Base-by-base conservation (phyloP, 441 rosid genomes). In the Manihot esculenta region DNA sequence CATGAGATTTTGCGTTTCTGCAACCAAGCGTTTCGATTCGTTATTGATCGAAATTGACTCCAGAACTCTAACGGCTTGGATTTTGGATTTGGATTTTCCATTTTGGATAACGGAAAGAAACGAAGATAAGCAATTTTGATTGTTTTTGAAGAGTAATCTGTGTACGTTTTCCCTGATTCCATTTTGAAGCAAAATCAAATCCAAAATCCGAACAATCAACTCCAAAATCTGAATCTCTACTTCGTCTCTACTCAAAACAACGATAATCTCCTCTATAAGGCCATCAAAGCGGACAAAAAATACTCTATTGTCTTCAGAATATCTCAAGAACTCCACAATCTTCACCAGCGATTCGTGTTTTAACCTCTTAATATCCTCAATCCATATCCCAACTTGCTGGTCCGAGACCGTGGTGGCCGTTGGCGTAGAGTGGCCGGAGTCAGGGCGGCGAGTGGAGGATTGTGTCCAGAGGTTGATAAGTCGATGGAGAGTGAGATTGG, bases 401-500 rank as follows among this genome's bases (percentile, higher is more conserved):
- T 79, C 9, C 66, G 86, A 80, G 33, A 66, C 62, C 0, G 48
- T 15, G n/a, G 55, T 10, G 0, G 55, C 42, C 23, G 62, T 10
- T 15, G 60, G 74, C 41, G 41, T 35, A 55, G 51, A 63, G 1
- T 21, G 17, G 20, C 12, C 53, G 42, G 62, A 20, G 12, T 62
- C 68, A 10, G 50, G n/a, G 13, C 68, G 74, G 20, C 44, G 62
- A 66, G 66, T 50, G 44, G 71, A 66, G 4, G 93, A 83, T 26
- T 84, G 84, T 10, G 79, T 76, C 98, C 97, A 93, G 81, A 78
- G 75, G 72, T 81, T 83, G 78, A 93, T 93, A 26, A 91, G 88
- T 0, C 98, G 90, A 66, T 84, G 89, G 55, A 93, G 86, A 18
- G 87, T 91, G 58, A 86, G 88, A 77, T 93, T 93, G 0, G 97